Evolutionary conservation across 2,329 filamentous ascomycete genomes (phyloP), one percentile per base, ranked within the genome.

Genomic region (Epichloe uncinata): DNA sequence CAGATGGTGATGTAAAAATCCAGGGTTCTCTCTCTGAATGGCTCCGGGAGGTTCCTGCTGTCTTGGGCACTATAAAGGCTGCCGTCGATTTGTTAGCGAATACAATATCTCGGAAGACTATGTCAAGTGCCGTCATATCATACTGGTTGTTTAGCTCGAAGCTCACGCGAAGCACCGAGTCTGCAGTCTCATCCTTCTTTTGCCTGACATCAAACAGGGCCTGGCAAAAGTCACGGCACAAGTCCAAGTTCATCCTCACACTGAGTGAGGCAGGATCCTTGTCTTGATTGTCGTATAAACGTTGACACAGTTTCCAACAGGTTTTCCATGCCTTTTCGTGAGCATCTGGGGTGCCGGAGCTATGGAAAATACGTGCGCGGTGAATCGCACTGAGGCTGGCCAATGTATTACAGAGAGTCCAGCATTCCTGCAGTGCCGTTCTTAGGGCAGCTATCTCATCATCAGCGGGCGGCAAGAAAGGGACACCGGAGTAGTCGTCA

Each of bases 1-100:
- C 91, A 96, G 3, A 97, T 67, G 0, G 91, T 95, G 57, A 95
- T 85, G 61, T 96, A 96, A 59, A 96, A 96, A 60, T 96, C 91
- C 50, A 97, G 67, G 0, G 91, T 96, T 52, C 90, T 76, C 66
- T 96, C 90, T 48, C 85, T 79, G 63, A 97, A 96, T 0, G 84
- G 81, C 59, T 94, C 87, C 0, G 90, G 91, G 4, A 96, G 72
- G 49, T 79, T 83, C 34, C 85, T 80, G 62, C 67, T 72, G 56
- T 95, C 88, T 60, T 95, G 88, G 1, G 88, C 90, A 61, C 91
- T 95, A 69, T 91, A 96, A 2, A 97, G 74, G 64, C 78, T 81
- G 50, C 30, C 2, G 4, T 7, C n/a, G 16, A 38, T 30, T 1
- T 44, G 41, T 49, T 44, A 49, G 47, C 20, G 33, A 34, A n/a